Evolutionary conservation across 257 asterid species (phyloP).

Genomic region (Salvia splendens): DNA sequence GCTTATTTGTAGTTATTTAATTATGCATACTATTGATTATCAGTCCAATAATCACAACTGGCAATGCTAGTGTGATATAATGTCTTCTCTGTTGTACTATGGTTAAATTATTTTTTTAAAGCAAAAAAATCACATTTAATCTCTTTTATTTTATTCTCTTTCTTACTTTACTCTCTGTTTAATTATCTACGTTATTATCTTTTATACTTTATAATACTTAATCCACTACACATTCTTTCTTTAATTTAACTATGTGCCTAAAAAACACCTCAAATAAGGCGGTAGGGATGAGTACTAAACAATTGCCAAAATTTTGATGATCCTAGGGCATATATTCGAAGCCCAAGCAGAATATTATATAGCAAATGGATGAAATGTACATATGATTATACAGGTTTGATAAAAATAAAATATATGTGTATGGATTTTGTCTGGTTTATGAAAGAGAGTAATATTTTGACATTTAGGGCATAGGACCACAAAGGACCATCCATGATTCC

Average conservation of each 20-base stretch:
- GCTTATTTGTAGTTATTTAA: no score
- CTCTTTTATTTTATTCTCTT: neutral
- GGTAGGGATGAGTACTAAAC: conserved; percentile 45
- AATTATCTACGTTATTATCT: neutral
- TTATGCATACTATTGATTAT: neutral
- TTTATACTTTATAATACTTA: no score
- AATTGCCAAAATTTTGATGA: conserved; percentile 34
- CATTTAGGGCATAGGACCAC: conserved; percentile 32
- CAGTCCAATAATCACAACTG: neutral
- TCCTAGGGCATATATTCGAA: conserved; percentile 43
- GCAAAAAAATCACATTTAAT: neutral
- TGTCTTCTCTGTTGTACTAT: neutral
- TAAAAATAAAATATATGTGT: neutral
- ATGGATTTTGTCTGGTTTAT: conserved; percentile 17
- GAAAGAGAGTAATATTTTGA: neutral
- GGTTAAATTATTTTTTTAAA: neutral
- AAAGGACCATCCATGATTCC: conserved; percentile 23
- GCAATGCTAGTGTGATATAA: no score
- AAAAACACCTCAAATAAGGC: conserved; percentile 14
- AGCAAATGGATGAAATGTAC: conserved; percentile 15
- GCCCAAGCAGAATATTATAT: conserved; percentile 27
- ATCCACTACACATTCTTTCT: no score
- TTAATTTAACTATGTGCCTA: no score
- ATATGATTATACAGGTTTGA: conserved; percentile 6
- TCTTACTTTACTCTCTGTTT: no score